phyloP scores from a whole-genome alignment of 306 rosid genomes.

The Pyrus pyrifolia region DNA sequence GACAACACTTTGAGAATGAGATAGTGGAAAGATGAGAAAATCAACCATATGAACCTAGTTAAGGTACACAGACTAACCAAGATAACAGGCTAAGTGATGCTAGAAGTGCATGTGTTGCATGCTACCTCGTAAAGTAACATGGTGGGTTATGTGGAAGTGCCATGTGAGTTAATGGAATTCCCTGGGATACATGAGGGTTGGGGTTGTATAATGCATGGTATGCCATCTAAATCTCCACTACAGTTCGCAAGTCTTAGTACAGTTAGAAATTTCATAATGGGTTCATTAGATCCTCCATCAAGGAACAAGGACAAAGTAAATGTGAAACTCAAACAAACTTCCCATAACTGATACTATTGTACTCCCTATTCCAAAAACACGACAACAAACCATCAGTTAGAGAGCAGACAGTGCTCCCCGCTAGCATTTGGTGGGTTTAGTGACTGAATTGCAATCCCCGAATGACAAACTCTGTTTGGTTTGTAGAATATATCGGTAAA shows the following conservation, averaged over 20 bases:
- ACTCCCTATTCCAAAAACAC: background rate
- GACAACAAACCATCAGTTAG: background rate
- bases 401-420: background rate
- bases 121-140: background rate
- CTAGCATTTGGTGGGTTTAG: background rate
- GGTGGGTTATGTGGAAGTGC: background rate
- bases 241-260: background rate
- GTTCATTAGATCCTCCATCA: background rate
- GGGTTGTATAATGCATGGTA: background rate
- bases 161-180: background rate
- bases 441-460: background rate
- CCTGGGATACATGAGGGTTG: background rate
- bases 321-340: background rate
- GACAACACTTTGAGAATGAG: background rate
- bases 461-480: background rate
- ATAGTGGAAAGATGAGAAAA: background rate
- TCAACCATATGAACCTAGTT: background rate
- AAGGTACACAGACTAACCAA: background rate
- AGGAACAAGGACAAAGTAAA: background rate
- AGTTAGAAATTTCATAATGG: background rate
- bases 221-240: background rate
- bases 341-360: background rate
- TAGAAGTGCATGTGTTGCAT: background rate
- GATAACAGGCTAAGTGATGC: background rate
- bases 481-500: background rate